phyloP scores from a whole-genome alignment of 228 moss, liverwort and hornwort species.

The Sphagnum fallax region DNA sequence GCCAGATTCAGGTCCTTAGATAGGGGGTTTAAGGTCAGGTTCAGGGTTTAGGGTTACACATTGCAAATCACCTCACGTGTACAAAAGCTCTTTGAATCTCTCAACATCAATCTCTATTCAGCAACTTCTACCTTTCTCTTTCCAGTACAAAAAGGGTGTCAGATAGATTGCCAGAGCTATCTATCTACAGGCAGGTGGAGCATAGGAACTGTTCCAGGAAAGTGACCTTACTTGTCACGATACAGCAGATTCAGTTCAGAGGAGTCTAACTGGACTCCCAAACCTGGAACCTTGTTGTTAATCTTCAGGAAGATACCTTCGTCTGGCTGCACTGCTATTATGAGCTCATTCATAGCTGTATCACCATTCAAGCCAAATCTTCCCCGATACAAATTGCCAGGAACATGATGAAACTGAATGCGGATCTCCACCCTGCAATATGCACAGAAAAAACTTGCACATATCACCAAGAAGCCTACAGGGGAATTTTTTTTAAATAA shows the following conservation, averaged over 20 bases:
- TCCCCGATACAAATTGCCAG: slow-evolving; percentile 84
- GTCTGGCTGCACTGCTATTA: slow-evolving; percentile 76
- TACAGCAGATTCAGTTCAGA: slow-evolving; percentile 82
- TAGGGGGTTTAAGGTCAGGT: neutral
- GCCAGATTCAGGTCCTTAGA: too few species aligned
- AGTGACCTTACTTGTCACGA: slow-evolving; percentile 50
- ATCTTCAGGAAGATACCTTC: slow-evolving; percentile 78
- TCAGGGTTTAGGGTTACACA: too few species aligned
- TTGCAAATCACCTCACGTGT: neutral
- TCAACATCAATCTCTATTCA: neutral
- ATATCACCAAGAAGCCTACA: too few species aligned
- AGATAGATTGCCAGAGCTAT: too few species aligned
- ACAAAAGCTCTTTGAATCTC: neutral
- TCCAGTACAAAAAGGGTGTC: too few species aligned
- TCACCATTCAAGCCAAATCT: slow-evolving; percentile 61
- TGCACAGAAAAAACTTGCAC: neutral
- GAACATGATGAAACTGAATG: slow-evolving; percentile 75
- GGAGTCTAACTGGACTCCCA: slow-evolving; percentile 71
- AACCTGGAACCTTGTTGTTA: slow-evolving; percentile 93
- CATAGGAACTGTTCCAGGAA: neutral
- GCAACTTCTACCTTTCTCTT: too few species aligned
- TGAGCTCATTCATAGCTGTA: slow-evolving; percentile 73
- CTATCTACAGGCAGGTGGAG: too few species aligned
- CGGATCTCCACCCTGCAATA: slow-evolving; percentile 81
- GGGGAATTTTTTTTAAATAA: too few species aligned